Percentiles rank a stretch among this genome's conserved stretches.
Evolutionary conservation across 2,329 filamentous ascomycete genomes (phyloP).

Genomic region (Berkeleyomyces rouxiae): DNA sequence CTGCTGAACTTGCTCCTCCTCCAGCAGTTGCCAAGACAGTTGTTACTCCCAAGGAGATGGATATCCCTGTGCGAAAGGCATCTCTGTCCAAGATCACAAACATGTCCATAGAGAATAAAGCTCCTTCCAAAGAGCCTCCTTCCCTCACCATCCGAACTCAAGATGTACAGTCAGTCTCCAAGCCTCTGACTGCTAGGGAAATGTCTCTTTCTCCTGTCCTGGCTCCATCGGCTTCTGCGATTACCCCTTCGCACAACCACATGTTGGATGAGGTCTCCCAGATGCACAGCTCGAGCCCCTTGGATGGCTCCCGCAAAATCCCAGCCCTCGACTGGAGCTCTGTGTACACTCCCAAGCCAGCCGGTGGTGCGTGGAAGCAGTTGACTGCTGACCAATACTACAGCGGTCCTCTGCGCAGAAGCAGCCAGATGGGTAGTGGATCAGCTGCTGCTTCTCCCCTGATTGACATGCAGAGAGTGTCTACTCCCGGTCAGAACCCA

Average conservation of each 20-base stretch:
- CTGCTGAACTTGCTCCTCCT: not conserved
- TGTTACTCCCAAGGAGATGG: not conserved
- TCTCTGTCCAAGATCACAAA: not conserved
- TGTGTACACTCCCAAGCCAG: slow-evolving; percentile 12
- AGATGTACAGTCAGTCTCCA: not conserved
- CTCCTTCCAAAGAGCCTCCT: not conserved
- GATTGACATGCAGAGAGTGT: not conserved
- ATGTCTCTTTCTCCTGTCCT: not conserved
- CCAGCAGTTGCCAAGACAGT: not conserved
- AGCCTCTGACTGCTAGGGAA: not conserved
- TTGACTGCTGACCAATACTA: slow-evolving; percentile 13
- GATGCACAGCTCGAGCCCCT: not conserved
- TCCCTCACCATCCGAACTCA: not conserved
- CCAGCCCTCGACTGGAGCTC: slow-evolving; percentile 10
- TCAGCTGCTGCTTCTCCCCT: slow-evolving; percentile 5
- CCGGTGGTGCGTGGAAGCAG: slow-evolving; percentile 10
- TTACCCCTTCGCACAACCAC: not conserved
- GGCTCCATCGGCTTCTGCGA: not conserved
- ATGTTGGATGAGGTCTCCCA: not conserved
- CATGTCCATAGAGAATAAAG: not conserved
- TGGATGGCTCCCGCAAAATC: slow-evolving; percentile 3
- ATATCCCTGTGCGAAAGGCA: not conserved
- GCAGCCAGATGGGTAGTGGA: not conserved
- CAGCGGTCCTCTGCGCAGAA: slow-evolving; percentile 7
- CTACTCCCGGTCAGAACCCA: not conserved